Evolutionary conservation across 257 asterid species (phyloP), one percentile per base, ranked within the genome.

Genomic region (Agastache rugosa): DNA sequence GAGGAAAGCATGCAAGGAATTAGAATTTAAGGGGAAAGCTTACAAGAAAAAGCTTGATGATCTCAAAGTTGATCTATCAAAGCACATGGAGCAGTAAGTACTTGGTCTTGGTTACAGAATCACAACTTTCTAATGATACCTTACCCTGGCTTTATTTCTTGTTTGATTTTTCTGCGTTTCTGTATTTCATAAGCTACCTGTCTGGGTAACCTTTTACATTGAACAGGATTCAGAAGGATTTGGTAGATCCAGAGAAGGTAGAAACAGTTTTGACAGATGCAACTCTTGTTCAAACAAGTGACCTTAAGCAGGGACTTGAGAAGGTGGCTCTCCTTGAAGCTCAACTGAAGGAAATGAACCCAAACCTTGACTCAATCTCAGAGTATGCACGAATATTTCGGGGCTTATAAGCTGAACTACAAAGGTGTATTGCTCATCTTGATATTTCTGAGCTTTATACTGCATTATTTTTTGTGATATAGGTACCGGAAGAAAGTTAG

Each of bases 51-150:
- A 86, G 82, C 81, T 88, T 67, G 89, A 85, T 70, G 98, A 92
- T 85, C 89, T 95, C 63, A 88, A 81, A 50, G 75, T 70, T 76
- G 85, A 96, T 68, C 81, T 95, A 65, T 78, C 84, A 17, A 92
- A 90, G 85, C 96, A 95, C 80, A 76, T 92, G 90, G 96, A 95
- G 68, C 98, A 92, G 99, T 95, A 87, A 84, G 96, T 68, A 61
- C 70, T 54, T 41, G 51, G 42, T 56, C 61, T 63, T 23, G 71
- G 47, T 59, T 11, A 16, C 29, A 71, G 22, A 55, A 71, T 77
- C 55, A 58, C 22, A 27, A 17, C n/a, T 48, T 50, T 37, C 16
- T 23, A 8, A 54, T 37, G 77, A 67, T 66, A 56, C 71, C 48
- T 29, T 25, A 53, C 20, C 14, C 47, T 25, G 1, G 48, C 45